These are phyloP conservation scores for Skeletonema tropicum DNA, from an alignment of 108 stramenopile genomes.

Conservation along the genomic window DNA sequence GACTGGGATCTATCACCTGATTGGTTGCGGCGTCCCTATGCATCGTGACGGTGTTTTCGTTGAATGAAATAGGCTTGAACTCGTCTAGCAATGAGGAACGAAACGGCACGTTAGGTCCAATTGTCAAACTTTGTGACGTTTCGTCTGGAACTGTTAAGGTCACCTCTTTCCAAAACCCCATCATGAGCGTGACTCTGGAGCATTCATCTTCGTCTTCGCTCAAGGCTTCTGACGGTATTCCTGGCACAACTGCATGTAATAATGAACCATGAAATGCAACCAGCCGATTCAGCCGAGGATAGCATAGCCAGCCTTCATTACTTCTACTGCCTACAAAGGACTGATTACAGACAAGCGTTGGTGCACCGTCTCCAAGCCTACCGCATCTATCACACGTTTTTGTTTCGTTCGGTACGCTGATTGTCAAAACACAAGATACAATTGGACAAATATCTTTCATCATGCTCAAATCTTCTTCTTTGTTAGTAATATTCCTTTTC, in stretches of 20 bases:
- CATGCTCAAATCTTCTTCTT: background rate
- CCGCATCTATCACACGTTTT: slow-evolving; percentile 18
- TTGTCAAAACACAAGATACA: slow-evolving; percentile 47
- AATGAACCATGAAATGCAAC: slow-evolving; percentile 60
- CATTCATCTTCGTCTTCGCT: slow-evolving; percentile 12
- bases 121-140: background rate
- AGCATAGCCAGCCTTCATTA: slow-evolving; percentile 53
- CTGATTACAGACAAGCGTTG: slow-evolving; percentile 48
- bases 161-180: slow-evolving; percentile 59
- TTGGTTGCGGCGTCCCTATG: background rate
- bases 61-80: background rate
- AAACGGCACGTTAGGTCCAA: slow-evolving; percentile 38
- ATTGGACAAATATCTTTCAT: slow-evolving; percentile 38
- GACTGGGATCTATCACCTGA: background rate
- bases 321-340: slow-evolving; percentile 14
- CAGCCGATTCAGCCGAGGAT: slow-evolving; percentile 43
- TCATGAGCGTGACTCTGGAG: slow-evolving; percentile 58
- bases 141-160: background rate
- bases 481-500: background rate
- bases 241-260: slow-evolving; percentile 67
- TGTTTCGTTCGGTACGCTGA: slow-evolving; percentile 28
- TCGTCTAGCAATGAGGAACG: slow-evolving; percentile 10
- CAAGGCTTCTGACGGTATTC: slow-evolving; percentile 22
- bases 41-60: background rate
- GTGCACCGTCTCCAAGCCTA: slow-evolving; percentile 23